phyloP scores from a whole-genome alignment of 306 rosid species.

The Aeschynomene evenia region DNA sequence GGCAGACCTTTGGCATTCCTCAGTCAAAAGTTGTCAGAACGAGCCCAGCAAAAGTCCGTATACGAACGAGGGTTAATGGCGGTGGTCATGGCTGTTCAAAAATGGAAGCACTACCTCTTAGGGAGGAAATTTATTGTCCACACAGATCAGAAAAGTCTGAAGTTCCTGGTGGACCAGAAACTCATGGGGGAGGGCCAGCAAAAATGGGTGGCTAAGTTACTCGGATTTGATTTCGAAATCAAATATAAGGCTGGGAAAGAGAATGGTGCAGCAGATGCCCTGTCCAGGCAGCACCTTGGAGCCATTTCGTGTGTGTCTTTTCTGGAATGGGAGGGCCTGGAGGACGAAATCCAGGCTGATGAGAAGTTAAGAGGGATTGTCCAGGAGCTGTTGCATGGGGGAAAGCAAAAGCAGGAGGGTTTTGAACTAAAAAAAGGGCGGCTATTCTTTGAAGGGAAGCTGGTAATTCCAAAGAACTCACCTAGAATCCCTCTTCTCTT shows the following conservation, averaged over 20 bases:
- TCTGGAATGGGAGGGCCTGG: neutral
- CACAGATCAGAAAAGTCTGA: neutral
- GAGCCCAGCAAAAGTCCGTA: neutral
- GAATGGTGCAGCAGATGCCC: neutral
- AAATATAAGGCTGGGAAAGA: no score
- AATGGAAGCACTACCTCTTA: neutral
- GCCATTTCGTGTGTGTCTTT: neutral
- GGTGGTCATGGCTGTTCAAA: neutral
- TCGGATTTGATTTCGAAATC: neutral
- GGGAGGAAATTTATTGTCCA: neutral
- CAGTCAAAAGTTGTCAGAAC: neutral
- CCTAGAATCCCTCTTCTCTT: no score
- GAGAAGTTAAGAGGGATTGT: neutral
- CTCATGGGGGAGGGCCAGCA: neutral
- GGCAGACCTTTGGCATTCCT: neutral
- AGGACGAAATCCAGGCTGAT: neutral
- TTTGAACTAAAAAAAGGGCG: neutral
- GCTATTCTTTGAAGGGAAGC: neutral
- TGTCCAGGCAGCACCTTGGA: neutral
- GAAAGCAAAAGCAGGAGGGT: no score
- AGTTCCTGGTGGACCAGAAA: neutral
- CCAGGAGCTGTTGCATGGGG: accelerated
- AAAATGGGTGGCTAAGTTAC: neutral
- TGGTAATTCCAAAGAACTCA: neutral
- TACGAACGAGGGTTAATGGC: neutral